Conservation (phyloP, 2,329 filamentous ascomycete species). For the Drechslerella dactyloides region DNA sequence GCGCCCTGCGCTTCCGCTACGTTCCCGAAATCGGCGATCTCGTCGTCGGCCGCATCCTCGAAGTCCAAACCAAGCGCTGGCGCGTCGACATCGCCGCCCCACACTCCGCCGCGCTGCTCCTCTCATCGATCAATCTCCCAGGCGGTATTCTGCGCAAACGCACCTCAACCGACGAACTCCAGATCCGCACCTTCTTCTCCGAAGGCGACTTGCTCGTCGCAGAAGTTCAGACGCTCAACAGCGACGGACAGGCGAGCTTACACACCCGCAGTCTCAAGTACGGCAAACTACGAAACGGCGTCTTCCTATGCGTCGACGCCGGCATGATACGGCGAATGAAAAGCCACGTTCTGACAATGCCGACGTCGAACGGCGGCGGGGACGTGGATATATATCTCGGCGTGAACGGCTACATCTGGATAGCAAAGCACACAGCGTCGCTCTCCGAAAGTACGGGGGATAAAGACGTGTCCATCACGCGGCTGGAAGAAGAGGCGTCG, state of each 20-base stretch:
- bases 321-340: slow-evolving; percentile 84
- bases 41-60: slow-evolving; percentile 88
- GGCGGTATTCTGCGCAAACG: slow-evolving; percentile 89
- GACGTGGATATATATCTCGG: slow-evolving; percentile 85
- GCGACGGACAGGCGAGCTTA: slow-evolving; percentile 82
- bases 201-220: slow-evolving; percentile 94
- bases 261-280: slow-evolving; percentile 92
- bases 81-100: slow-evolving; percentile 91
- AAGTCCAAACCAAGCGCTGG: slow-evolving; percentile 93
- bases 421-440: slow-evolving; percentile 74
- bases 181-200: slow-evolving; percentile 95
- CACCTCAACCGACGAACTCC: slow-evolving; percentile 94
- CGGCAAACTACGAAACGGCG: slow-evolving; percentile 90
- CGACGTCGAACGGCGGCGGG: slow-evolving; percentile 66
- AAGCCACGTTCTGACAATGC: slow-evolving; percentile 85
- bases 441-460: slow-evolving; percentile 57
- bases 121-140: slow-evolving; percentile 90
- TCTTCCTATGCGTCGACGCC: slow-evolving; percentile 80
- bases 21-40: slow-evolving; percentile 95
- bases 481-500: slow-evolving; percentile 84
- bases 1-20: slow-evolving; percentile 88
- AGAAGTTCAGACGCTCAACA: slow-evolving; percentile 87
- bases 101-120: slow-evolving; percentile 80
- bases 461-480: slow-evolving; percentile 71
- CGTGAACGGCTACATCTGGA: slow-evolving; percentile 97